phyloP scores from a whole-genome alignment of 441 rosid genomes.

The Arabidopsis hybrid region DNA sequence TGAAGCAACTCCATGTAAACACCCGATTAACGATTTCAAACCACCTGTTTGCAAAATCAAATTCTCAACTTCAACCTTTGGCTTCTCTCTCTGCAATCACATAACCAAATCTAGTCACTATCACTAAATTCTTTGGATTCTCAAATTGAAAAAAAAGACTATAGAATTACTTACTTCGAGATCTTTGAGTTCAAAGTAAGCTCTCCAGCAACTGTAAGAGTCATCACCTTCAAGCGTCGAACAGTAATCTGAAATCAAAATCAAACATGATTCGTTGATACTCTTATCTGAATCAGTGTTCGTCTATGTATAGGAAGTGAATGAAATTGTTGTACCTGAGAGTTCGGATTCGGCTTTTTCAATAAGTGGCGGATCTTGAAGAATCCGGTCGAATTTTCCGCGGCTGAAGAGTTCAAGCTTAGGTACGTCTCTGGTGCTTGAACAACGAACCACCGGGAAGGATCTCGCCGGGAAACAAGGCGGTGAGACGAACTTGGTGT shows the following conservation, averaged over 20 bases:
- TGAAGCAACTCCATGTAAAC: slow-evolving; percentile 63
- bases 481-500: slow-evolving; percentile 32
- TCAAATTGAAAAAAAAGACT: no score
- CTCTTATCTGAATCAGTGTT: background rate
- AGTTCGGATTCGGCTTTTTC: slow-evolving; percentile 68
- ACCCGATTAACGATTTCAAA: slow-evolving; percentile 64
- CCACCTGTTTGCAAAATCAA: slow-evolving; percentile 67
- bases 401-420: slow-evolving; percentile 84
- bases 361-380: slow-evolving; percentile 65
- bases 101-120: background rate
- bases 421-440: slow-evolving; percentile 57
- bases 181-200: slow-evolving; percentile 81
- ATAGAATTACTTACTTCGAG: slow-evolving; percentile 54
- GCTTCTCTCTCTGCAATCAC: slow-evolving; percentile 56
- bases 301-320: background rate
- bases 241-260: slow-evolving; percentile 61
- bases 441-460: slow-evolving; percentile 49
- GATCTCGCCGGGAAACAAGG: slow-evolving; percentile 40
- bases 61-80: slow-evolving; percentile 68
- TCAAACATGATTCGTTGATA: background rate
- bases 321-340: slow-evolving; percentile 49
- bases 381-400: slow-evolving; percentile 57
- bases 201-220: slow-evolving; percentile 81
- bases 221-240: slow-evolving; percentile 80
- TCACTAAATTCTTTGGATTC: background rate